Percentiles rank a stretch among this genome's conserved stretches.
These are phyloP conservation scores for Cupressus sempervirens DNA, from an alignment of 75 land plant genomes.

Conservation along the genomic window DNA sequence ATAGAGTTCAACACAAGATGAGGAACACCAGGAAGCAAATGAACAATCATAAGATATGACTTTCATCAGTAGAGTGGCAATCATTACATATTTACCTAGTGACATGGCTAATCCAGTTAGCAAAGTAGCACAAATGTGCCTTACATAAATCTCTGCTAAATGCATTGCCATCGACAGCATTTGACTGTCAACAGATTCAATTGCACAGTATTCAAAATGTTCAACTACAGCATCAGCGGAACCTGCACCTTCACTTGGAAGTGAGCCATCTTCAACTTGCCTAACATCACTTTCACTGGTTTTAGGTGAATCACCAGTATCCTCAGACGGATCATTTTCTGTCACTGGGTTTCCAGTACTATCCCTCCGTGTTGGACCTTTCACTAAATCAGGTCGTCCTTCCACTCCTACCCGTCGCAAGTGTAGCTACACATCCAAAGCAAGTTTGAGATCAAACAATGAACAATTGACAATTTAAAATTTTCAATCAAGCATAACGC, in stretches of 20 bases:
- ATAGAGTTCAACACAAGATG: background rate
- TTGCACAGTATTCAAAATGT: background rate
- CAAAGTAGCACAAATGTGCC: background rate
- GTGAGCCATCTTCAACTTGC: conserved; percentile 9
- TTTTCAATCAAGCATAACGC: background rate
- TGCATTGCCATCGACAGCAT: background rate
- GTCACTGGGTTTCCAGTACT: conserved; percentile 5
- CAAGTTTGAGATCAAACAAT: background rate
- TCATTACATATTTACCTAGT: background rate
- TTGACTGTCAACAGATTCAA: background rate
- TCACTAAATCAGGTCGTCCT: conserved; percentile 43
- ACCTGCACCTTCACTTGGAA: conserved; percentile 3
- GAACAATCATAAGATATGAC: conserved; percentile 1
- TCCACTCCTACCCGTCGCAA: conserved; percentile 84
- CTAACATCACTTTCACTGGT: background rate
- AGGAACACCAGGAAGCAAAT: conserved; percentile 3
- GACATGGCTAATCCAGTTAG: background rate
- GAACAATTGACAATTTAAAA: background rate
- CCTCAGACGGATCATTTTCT: background rate
- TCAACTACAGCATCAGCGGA: background rate
- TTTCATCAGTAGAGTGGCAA: background rate
- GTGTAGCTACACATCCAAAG: conserved; percentile 52
- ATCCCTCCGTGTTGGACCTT: conserved; percentile 27
- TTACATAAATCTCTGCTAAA: background rate
- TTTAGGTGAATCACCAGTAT: background rate